Evolutionary conservation across 176 grass and related monocot genomes (phyloP).

Genomic region (Cenchrus purpureus): DNA sequence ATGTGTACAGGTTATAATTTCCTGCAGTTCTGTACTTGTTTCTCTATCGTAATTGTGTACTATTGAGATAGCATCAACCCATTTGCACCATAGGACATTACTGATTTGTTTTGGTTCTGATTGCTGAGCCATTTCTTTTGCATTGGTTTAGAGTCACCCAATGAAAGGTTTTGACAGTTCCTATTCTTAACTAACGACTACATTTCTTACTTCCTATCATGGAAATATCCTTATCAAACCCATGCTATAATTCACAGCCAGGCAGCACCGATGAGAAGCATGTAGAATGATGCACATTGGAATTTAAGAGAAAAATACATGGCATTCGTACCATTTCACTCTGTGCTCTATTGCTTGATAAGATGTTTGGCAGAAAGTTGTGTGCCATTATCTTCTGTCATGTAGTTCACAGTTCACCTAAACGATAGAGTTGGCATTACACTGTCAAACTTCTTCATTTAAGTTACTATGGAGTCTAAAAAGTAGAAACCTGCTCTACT

Average conservation of each 20-base stretch:
- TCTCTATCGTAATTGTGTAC: neutral
- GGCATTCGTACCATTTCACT: neutral
- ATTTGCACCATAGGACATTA: neutral
- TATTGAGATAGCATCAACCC: slow-evolving; percentile 17
- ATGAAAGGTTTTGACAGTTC: neutral
- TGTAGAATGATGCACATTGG: neutral
- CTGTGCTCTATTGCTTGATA: neutral
- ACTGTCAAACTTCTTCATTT: neutral
- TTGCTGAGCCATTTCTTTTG: neutral
- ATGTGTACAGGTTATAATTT: neutral
- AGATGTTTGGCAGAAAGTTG: slow-evolving; percentile 15
- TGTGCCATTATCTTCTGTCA: slow-evolving; percentile 8
- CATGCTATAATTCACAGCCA: slow-evolving; percentile 12
- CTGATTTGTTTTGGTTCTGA: neutral
- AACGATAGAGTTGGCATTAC: neutral
- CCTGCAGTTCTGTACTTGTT: slow-evolving; percentile 8
- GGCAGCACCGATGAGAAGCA: neutral
- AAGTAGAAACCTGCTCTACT: neutral
- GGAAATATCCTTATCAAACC: neutral
- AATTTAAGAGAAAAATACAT: neutral
- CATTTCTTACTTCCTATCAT: slow-evolving; percentile 13
- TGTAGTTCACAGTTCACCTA: neutral
- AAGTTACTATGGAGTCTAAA: neutral
- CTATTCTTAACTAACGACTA: neutral
- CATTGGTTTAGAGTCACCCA: neutral